Base-by-base conservation (phyloP, 2,329 filamentous ascomycete genomes). In the Sporothrix brasiliensis region DNA sequence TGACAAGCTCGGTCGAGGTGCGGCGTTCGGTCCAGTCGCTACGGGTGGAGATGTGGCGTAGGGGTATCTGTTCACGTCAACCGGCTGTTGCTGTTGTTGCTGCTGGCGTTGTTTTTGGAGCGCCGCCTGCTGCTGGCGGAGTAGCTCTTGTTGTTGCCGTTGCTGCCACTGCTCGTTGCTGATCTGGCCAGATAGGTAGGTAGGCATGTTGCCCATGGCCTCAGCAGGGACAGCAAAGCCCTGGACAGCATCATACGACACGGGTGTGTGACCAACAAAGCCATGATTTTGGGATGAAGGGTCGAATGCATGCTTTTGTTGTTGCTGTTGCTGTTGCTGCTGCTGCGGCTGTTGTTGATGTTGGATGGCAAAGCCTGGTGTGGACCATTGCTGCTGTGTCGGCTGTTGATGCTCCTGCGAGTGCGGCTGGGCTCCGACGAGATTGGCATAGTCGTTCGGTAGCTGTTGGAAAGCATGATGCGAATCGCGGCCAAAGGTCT, bases 151-250 rank as follows among this genome's bases (percentile, higher is more conserved):
- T 4, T 56, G 50, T 47, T 27, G 50, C 34, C 49, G 58, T 10
- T 47, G 54, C 19, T 39, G 70, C 21, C 69, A 67, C 70, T 71
- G 72, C 30, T 72, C 70, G 52, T 50, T 54, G 53, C 44, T 39
- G 49, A 63, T 27, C 58, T 63, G 58, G 39, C 66, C 65, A 2
- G 65, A 5, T 1, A 73, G 41, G 56, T 66, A 73, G 4, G 50
- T 21, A 13, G 53, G 39, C 56, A 70, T 41, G 52, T 47, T 34
- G 3, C 39, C 47, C 47, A 71, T 63, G 4, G 54, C 24, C 9
- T 73, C 69, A n/a, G 39, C 49, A 0, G 66, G n/a, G 2, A 67
- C 39, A 1, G 65, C 19, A 56, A 71, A 73, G 24, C n/a, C 61
- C 21, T 67, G 69, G 10, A 24, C 54, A 52, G 11, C 54, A 14